Evolutionary conservation across 2,329 filamentous ascomycete genomes (phyloP), one percentile per base, ranked within the genome.

Genomic region (Chalaropsis ovoidea): DNA sequence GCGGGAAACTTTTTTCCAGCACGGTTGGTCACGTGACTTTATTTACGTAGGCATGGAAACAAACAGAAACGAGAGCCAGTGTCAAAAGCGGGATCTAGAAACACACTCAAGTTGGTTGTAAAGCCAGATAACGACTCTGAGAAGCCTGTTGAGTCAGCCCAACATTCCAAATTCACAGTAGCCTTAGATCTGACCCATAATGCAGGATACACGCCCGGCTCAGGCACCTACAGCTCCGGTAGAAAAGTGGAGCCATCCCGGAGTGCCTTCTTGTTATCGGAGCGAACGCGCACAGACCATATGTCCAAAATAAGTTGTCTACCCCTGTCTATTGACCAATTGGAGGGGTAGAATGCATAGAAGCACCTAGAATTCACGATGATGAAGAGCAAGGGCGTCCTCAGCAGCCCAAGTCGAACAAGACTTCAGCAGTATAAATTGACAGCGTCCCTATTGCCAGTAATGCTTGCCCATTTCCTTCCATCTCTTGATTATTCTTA

Each of bases 281-380:
- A 54, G 56, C 15, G 11, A 13, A 10, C 5, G 17, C 52, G 66
- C 66, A 67, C 66, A 43, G 60, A 41, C 66, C 66, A 67, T 17
- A 11, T 58, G 56, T 49, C 58, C n/a, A 41, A 62, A 60, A 56
- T 35, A 63, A 54, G 42, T 35, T 24, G 43, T 19, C 24, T 42
- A 62, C 66, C 66, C 63, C 61, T 67, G 63, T 67, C 17, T 15
- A 24, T 43, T 65, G 27, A 49, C 63, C 52, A 63, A 61, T 45
- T 63, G 42, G 66, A 60, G 47, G 49, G 43, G 47, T 27, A 56
- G 64, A 67, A n/a, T 39, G 41, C 42, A 64, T 68, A 62, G 67
- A 68, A 68, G 62, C 61, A 68, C 61, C 67, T 68, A 68, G 67
- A 68, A 68, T 68, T 66, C 61, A 65, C 58, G 67, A 68, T 65